Evolutionary conservation across 2,329 filamentous ascomycete species (phyloP), one percentile per base, ranked within the genome.

Genomic region (Alternaria postmessia): DNA sequence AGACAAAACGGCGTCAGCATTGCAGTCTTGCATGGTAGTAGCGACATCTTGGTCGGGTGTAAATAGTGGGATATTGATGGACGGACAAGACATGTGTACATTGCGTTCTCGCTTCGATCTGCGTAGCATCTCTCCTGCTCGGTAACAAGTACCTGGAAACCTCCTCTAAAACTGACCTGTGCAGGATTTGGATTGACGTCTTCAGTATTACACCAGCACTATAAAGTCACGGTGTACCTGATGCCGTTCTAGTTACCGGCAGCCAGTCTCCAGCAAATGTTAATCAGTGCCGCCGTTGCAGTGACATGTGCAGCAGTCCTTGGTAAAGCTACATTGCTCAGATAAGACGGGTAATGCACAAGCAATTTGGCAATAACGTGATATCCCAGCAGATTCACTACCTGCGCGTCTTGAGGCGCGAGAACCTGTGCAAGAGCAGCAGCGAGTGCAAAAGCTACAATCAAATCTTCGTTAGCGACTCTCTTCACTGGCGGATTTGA

Each of bases 201-300:
- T 41, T 14, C 38, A 7, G 3, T 22, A 14, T 7, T 18, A 22
- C 11, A 22, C 6, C 18, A 18, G 38, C 18, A 22, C 8, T 41
- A n/a, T 20, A 11, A 26, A 26, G 12, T 26, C 41, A 44, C 16
- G 14, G 12, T 44, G 20, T n/a, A 28, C 68, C 64, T 16, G 65
- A 7, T 44, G 18, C 18, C 24, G 11, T 36, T 38, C 54, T 61
- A 64, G 44, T 51, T 66, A 4, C 61, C 64, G 49, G 61, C 61
- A 28, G 68, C 68, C 44, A 70, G 11, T 42, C 61, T 69, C 68
- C 68, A 70, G 42, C 68, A 69, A 22, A 70, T 64, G 38, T 70
- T 69, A 20, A 70, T 47, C 41, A 70, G 49, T 5, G 68, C 68
- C n/a, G 65, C 66, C 16, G 68, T 70, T 7, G 68, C 68, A 54